Evolutionary conservation across 352 stramenopile genomes (phyloP), one percentile per base, ranked within the genome.

Genomic region (Pythium monospermum): DNA sequence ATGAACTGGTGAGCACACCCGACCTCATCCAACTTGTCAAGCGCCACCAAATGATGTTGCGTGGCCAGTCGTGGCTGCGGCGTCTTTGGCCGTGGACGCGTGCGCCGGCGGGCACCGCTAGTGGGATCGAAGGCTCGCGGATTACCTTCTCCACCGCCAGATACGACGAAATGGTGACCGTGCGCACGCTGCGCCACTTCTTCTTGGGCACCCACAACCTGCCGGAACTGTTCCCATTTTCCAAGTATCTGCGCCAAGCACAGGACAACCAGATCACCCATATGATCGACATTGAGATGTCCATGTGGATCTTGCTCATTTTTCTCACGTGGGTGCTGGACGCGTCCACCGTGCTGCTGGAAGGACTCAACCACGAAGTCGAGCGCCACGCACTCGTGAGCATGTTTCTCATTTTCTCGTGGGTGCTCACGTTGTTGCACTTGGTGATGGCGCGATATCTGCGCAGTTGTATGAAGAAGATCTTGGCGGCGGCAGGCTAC

Each of bases 191-290:
- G 32, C 55, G 55, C 8, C 48, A 63, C 33, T 59, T 60, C 37
- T 65, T 65, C 36, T 43, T 64, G 10, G 27, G 37, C 21, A 58
- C 38, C 25, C 54, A 64, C 43, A 43, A 38, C 2, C 56, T 64
- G 8, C 56, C 56, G 4, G 48, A 64, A 36, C 55, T 63, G 6
- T 63, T 63, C 27, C 73, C 78, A 13, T 89, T 87, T 50, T 71
- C 70, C 49, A 87, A 87, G 59, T 90, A 90, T 47, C 49, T 90
- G 1, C 66, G 69, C 41, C 71, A 81, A 11, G 76, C 74, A 4
- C 78, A 89, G 60, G 76, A 82, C 13, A 79, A 73, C 54, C 73
- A 90, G 53, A 84, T 90, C 48, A 81, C 70, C 26, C 72, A 90
- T 52, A 78, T 90, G 64, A 83, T 87, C 35, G 72, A 87, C 22